phyloP scores from a whole-genome alignment of 176 grass and related monocot genomes.

The Panicum miliaceum region DNA sequence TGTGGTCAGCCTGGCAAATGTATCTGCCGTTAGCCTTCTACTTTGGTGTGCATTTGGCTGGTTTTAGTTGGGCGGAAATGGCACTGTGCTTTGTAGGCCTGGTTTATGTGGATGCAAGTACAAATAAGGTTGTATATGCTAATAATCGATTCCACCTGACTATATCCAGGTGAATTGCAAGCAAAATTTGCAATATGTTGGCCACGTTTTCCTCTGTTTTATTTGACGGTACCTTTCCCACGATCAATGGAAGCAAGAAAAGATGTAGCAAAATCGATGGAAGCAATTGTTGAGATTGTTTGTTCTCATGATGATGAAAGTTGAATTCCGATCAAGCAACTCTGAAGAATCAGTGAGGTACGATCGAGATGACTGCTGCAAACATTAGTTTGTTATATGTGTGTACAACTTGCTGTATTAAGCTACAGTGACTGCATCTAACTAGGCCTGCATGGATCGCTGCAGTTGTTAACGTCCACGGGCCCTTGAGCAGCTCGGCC shows the following conservation, averaged over 20 bases:
- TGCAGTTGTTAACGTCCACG: too few species aligned
- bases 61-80: conserved; percentile 33
- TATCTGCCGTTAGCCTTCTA: conserved; percentile 25
- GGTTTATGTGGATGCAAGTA: conserved; percentile 24
- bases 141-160: conserved; percentile 33
- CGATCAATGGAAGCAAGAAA: not conserved
- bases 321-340: not conserved
- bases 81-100: conserved; percentile 33
- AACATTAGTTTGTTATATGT: too few species aligned
- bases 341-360: not conserved
- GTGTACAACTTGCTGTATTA: too few species aligned
- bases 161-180: not conserved
- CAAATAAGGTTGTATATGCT: conserved; percentile 33
- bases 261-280: not conserved
- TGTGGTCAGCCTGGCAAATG: conserved; percentile 24
- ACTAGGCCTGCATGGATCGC: too few species aligned
- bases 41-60: conserved; percentile 42
- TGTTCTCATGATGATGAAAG: not conserved
- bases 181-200: not conserved
- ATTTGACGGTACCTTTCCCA: not conserved
- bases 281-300: not conserved
- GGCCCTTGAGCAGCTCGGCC: too few species aligned
- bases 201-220: not conserved
- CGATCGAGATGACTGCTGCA: too few species aligned
- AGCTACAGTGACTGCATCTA: too few species aligned